Conservation (phyloP, 805 yeast genomes). For the Zygotorulaspora danielsina region DNA sequence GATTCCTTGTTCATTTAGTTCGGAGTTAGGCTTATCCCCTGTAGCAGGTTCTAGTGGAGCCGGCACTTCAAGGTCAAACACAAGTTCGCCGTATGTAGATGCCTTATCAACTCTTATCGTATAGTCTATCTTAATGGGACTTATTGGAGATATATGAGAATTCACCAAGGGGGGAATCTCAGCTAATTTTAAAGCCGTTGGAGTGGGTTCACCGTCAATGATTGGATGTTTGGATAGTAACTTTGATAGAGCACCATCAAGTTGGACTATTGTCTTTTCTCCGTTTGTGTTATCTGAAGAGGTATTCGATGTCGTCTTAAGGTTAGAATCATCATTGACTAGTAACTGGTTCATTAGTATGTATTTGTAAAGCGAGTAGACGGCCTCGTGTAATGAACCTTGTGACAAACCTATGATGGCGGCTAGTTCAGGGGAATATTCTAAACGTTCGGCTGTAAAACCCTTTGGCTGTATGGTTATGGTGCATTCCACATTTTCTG, state of each 20-base stretch:
- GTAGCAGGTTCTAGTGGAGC: slow-evolving; percentile 33
- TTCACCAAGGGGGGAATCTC: slow-evolving; percentile 43
- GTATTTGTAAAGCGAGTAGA: slow-evolving; percentile 77
- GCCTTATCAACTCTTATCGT: slow-evolving; percentile 72
- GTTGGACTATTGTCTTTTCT: slow-evolving; percentile 50
- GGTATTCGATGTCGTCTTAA: slow-evolving; percentile 9
- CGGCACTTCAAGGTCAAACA: slow-evolving; percentile 69
- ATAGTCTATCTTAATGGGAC: slow-evolving; percentile 75
- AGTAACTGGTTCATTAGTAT: slow-evolving; percentile 60
- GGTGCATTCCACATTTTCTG: slow-evolving; percentile 56
- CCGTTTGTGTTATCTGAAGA: slow-evolving; percentile 34
- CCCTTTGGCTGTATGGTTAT: slow-evolving; percentile 80
- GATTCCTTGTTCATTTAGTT: slow-evolving; percentile 31
- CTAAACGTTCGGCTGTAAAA: slow-evolving; percentile 58
- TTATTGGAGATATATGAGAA: slow-evolving; percentile 64
- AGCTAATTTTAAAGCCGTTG: slow-evolving; percentile 41
- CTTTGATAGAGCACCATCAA: slow-evolving; percentile 44
- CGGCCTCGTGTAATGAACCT: slow-evolving; percentile 81
- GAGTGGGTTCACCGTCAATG: slow-evolving; percentile 8
- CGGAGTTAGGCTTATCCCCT: slow-evolving; percentile 31
- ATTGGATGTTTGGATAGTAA: slow-evolving; percentile 34
- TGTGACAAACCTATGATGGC: slow-evolving; percentile 70
- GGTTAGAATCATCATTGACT: slow-evolving; percentile 20
- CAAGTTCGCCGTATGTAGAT: slow-evolving; percentile 73
- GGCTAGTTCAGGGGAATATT: slow-evolving; percentile 60